Evolutionary conservation across 2,329 filamentous ascomycete genomes (phyloP).

Genomic region (Leptodontidium sp.): DNA sequence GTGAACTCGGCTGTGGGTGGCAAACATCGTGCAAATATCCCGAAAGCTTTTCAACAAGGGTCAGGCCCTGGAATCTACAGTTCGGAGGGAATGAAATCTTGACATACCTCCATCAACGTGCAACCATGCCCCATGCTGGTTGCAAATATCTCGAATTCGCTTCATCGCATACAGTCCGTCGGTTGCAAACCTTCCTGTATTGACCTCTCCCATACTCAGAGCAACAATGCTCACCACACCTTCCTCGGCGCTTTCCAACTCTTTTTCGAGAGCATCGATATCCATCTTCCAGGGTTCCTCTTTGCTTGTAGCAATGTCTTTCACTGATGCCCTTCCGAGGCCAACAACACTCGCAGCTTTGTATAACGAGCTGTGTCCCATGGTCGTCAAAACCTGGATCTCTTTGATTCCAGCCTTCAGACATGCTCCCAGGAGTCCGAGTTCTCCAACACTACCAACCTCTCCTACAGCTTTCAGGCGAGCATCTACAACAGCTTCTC

Average conservation of each 20-base stretch:
- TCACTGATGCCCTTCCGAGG: constrained; percentile 74
- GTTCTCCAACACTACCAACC: constrained; percentile 65
- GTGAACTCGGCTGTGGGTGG: constrained; percentile 64
- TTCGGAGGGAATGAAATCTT: not conserved
- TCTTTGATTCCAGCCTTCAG: constrained; percentile 67
- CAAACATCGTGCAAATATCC: constrained; percentile 78
- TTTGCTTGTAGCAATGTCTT: constrained; percentile 60
- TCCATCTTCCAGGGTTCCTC: constrained; percentile 75
- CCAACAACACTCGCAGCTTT: constrained; percentile 88
- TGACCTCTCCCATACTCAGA: constrained; percentile 89
- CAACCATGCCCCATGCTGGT: constrained; percentile 81
- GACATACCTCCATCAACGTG: constrained; percentile 80
- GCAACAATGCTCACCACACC: constrained; percentile 77
- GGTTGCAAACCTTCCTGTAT: constrained; percentile 83
- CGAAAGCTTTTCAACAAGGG: constrained; percentile 69
- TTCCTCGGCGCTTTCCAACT: constrained; percentile 56
- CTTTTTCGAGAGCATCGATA: constrained; percentile 67
- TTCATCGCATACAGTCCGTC: constrained; percentile 54
- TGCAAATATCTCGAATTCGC: constrained; percentile 72
- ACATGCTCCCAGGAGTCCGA: constrained; percentile 75
- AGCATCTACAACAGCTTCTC: constrained; percentile 68
- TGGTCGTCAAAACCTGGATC: constrained; percentile 81
- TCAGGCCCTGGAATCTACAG: not conserved
- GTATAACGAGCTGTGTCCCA: constrained; percentile 82
- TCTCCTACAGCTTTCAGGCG: constrained; percentile 46